Base-by-base conservation (phyloP, 1,284 basidiomycete species). In the Takashimella koratensis region DNA sequence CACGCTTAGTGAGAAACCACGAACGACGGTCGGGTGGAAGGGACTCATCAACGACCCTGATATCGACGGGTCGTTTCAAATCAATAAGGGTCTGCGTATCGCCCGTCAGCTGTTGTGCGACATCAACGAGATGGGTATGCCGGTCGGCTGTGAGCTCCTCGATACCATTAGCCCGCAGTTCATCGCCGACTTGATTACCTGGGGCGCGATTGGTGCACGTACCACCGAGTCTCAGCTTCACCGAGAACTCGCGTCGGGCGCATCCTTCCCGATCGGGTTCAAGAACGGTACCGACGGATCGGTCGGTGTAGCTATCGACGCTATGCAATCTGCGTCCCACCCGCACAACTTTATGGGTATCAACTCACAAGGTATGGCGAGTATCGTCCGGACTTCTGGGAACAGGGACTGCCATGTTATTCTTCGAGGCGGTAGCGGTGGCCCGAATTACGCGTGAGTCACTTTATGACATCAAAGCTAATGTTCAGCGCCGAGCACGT, bases 271-370 rank as follows among this genome's bases (percentile, higher is more conserved):
- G 24, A 73, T 77, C 44, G 76, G 95, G n/a, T 98, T 98, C 86
- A 98, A 98, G 78, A 98, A 98, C 75, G 94, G 94, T 51, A 98
- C 95, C 4, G 94, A 98, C 74, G 95, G 95, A 48, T 87, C 87
- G 44, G 85, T 91, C 60, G 68, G 79, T 58, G 75, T 79, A 40
- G 94, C 95, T 3, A 87, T 98, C 52, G 95, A 99, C 76, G 95
- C 96, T 13, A 98, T 98, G 89, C 85, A 88, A 60, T 87, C 91
- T 0, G 85, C 92, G 11, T 87, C 86, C 5, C 87, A 92, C 73
- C 89, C 92, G 19, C 95, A 98, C 77, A 88, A 89, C 51, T 99
- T 99, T 82, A 90, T 99, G 84, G 94, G 93, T 68, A 94, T 99
- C 59, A 97, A 94, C 49, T 88, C 90, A 70, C 88, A 95, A 59